Evolutionary conservation across 148 eudicot species (phyloP).

Genomic region (Linanthus parryae): DNA sequence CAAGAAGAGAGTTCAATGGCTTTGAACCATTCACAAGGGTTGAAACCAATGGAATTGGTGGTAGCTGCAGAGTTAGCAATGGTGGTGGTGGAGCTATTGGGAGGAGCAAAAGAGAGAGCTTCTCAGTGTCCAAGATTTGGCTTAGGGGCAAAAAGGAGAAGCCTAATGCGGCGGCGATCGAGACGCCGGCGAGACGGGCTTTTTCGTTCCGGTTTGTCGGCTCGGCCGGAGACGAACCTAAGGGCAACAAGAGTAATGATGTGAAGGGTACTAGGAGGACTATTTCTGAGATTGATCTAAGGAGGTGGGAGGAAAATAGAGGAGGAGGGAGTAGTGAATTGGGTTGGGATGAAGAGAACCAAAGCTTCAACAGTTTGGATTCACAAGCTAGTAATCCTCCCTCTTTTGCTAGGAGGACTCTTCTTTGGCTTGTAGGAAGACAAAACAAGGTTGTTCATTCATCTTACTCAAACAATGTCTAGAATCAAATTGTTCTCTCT

Average conservation of each 20-base stretch:
- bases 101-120: slow-evolving; percentile 45
- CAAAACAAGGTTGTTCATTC: slow-evolving; percentile 71
- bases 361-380: slow-evolving; percentile 58
- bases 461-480: slow-evolving; percentile 43
- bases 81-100: slow-evolving; percentile 14
- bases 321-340: too few species aligned
- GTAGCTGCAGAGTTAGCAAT: slow-evolving; percentile 3
- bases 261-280: slow-evolving; percentile 33
- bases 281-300: slow-evolving; percentile 40
- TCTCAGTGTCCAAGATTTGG: slow-evolving; percentile 81
- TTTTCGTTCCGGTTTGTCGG: slow-evolving; percentile 44
- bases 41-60: slow-evolving; percentile 6
- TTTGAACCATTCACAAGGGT: slow-evolving; percentile 38
- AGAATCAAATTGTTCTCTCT: slow-evolving; percentile 7
- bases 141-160: slow-evolving; percentile 36
- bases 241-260: slow-evolving; percentile 13
- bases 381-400: slow-evolving; percentile 41
- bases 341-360: slow-evolving; percentile 52
- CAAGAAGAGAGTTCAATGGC: slow-evolving; percentile 49
- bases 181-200: slow-evolving; percentile 25
- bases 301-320: too few species aligned
- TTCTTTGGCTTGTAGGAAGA: slow-evolving; percentile 78
- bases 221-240: slow-evolving; percentile 10
- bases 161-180: slow-evolving; percentile 8
- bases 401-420: slow-evolving; percentile 63